Conservation (phyloP, 2,329 filamentous ascomycete genomes). For the Fusarium sterilihyphosum region DNA sequence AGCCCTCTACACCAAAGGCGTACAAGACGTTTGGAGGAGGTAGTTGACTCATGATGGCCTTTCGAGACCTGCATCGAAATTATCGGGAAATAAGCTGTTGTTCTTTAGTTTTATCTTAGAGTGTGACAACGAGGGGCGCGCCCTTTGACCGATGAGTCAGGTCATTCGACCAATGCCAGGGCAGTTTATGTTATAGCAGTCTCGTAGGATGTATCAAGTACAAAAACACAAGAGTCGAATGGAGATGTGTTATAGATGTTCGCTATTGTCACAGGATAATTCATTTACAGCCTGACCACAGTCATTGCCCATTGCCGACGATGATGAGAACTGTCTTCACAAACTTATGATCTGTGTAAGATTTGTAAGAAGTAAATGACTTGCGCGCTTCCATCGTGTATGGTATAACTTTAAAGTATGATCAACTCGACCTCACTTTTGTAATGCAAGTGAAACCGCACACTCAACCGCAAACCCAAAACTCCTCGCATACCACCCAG, state of each 20-base stretch:
- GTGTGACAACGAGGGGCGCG: background rate
- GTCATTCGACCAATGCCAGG: background rate
- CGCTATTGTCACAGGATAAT: background rate
- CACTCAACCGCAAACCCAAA: slow-evolving; percentile 38
- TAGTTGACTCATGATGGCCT: background rate
- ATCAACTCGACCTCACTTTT: background rate
- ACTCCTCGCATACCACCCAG: slow-evolving; percentile 33
- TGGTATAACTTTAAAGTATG: background rate
- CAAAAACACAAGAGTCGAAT: no score
- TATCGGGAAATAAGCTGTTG: no score
- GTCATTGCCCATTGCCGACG: accelerated
- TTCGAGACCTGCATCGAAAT: no score
- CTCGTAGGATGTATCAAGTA: accelerated
- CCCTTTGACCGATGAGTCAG: background rate
- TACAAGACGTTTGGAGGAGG: background rate
- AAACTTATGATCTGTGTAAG: background rate
- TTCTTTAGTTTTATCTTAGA: background rate
- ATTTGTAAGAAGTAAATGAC: background rate
- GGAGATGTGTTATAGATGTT: no score
- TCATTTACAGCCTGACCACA: no score
- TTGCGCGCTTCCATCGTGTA: accelerated
- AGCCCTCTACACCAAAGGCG: background rate
- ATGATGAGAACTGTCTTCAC: no score
- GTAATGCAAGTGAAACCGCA: slow-evolving; percentile 12
- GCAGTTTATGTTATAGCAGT: background rate